A percentile compares a stretch with the other conserved stretches of the same genome.
phyloP scores from a whole-genome alignment of 2,329 filamentous ascomycete species.

The Ceratocystis alfenasii region DNA sequence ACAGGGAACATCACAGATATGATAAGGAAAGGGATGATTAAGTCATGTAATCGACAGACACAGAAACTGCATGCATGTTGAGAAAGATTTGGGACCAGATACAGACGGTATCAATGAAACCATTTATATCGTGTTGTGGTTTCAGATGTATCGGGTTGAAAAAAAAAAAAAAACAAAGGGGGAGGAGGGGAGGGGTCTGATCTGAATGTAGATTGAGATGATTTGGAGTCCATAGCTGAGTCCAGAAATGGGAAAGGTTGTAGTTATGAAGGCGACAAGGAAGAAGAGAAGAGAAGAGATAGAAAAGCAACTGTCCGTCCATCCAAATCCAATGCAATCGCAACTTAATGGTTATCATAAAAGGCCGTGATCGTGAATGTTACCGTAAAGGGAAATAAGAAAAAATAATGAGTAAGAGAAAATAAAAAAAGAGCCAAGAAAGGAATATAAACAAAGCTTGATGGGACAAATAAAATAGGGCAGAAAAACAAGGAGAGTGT shows the following conservation, averaged over 20 bases:
- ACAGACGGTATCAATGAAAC: neutral
- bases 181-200: neutral
- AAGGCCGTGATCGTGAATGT: constrained; percentile 12
- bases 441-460: neutral
- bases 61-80: neutral
- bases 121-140: neutral
- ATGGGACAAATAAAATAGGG: neutral
- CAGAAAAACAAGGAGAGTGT: neutral
- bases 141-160: neutral
- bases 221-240: neutral
- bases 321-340: constrained; percentile 11
- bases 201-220: neutral
- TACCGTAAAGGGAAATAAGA: constrained; percentile 6
- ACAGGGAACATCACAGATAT: neutral
- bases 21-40: neutral
- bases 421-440: constrained; percentile 6
- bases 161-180: too few species aligned
- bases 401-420: neutral
- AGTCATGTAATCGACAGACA: neutral
- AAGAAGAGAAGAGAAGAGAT: neutral
- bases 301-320: constrained; percentile 7
- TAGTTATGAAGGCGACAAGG: neutral
- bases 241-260: neutral
- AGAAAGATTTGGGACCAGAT: neutral
- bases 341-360: constrained; percentile 10